Percentiles rank a stretch among this genome's conserved stretches.
These are phyloP conservation scores for Fusarium hainanense DNA, from an alignment of 2,329 filamentous ascomycete species.

Conservation along the genomic window DNA sequence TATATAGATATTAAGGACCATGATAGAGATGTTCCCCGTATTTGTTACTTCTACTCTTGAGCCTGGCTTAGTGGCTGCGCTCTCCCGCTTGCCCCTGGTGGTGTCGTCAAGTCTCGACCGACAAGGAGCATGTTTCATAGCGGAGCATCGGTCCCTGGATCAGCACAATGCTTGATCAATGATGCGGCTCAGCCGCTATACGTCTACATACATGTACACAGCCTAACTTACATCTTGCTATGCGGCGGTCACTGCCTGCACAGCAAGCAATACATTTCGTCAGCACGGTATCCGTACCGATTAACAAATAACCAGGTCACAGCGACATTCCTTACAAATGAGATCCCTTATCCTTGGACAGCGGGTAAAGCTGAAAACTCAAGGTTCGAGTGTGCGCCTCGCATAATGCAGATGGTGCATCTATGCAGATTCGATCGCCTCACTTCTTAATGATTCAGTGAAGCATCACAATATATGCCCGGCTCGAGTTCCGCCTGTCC, in stretches of 20 bases:
- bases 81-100: neutral
- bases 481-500: constrained; percentile 18
- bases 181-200: constrained; percentile 1
- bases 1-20: neutral
- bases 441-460: constrained; percentile 8
- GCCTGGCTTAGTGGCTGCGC: neutral
- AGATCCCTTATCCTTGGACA: neutral
- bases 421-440: constrained; percentile 2
- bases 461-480: constrained; percentile 2
- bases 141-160: constrained; percentile 21
- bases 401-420: neutral
- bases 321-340: neutral
- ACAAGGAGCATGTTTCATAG: constrained; percentile 7
- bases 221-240: neutral
- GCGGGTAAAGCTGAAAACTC: neutral
- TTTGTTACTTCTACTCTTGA: constrained; percentile 2
- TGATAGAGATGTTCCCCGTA: neutral
- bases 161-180: constrained; percentile 11
- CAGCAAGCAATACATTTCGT: neutral
- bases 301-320: neutral
- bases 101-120: neutral
- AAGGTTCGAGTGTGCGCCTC: neutral
- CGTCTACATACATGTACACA: neutral
- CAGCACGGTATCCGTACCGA: neutral
- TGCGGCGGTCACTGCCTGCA: neutral